phyloP scores from a whole-genome alignment of 441 rosid species.

The Brassica balearica region DNA sequence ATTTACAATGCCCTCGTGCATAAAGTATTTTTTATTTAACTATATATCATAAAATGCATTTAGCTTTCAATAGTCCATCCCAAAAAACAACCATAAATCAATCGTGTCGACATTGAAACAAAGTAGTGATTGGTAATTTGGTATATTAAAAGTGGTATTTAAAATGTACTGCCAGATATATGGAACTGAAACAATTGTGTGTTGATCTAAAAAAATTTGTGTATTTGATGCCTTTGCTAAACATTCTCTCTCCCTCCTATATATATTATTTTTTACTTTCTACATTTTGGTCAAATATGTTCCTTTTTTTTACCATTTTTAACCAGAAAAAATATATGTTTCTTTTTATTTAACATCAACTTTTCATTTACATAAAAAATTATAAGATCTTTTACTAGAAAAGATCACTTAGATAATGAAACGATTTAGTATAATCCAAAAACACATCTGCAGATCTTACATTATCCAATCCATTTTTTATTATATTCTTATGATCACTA shows the following conservation, averaged over 20 bases:
- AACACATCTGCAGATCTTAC: neutral
- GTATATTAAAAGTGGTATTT: neutral
- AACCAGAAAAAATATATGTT: too few species aligned
- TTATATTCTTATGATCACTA: neutral
- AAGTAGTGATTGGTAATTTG: neutral
- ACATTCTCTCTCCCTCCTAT: neutral
- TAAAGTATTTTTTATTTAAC: neutral
- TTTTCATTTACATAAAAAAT: neutral
- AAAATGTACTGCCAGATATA: neutral
- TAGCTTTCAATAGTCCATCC: constrained; percentile 3
- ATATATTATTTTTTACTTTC: too few species aligned
- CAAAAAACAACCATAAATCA: neutral
- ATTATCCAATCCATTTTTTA: neutral
- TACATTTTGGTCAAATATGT: too few species aligned
- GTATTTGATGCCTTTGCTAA: neutral
- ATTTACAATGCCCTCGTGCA: neutral
- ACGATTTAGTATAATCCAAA: neutral
- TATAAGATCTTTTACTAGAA: neutral
- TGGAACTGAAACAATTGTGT: neutral
- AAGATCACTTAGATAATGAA: neutral
- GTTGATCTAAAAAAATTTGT: neutral
- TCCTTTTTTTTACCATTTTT: too few species aligned
- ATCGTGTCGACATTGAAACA: neutral
- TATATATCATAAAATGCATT: neutral
- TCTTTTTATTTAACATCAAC: neutral